Evolutionary conservation across 257 asterid species (phyloP), one percentile per base, ranked within the genome.

Genomic region (Misopates orontium): DNA sequence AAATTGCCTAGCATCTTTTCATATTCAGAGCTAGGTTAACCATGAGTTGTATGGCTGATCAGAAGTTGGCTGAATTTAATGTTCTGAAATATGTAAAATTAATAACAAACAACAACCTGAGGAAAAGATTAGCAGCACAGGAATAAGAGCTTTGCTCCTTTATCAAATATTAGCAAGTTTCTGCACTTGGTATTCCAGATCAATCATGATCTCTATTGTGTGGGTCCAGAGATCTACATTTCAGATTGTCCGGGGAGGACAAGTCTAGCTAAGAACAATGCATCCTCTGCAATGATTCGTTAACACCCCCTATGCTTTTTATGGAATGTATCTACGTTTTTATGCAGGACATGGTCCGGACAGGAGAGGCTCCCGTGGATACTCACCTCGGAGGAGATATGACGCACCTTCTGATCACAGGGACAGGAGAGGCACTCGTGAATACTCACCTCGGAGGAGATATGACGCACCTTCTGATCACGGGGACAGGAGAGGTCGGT

Each of bases 401-500:
- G 85, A 79, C 25, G 52, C 80, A 49, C 75, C 72, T 52, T 69
- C 75, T 50, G 76, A 77, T 66, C 66, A 48, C 32, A 73, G 79
- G 56, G 62, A 56, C 70, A 71, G 78, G 47, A 67, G 83, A 69
- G 60, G 84, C 36, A 71, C 84, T 60, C 81, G 78, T 24, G 75
- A 81, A 56, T 64, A 67, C 73, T 79, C 84, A 41, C 88, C 88
- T 23, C 78, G 73, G 28, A 48, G 85, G 64, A 74, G 81, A 36
- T 22, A 64, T 16, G 85, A 79, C 25, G 52, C 80, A 28, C 36
- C 72, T 48, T 69, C 75, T 50, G 76, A 77, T 67, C 66, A 49
- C 36, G 71, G 79, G 71, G 83, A 56, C 21, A 67, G 73, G 25
- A 56, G 67, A 54, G 84, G 67, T 25, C 40, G 55, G 25, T 64